phyloP scores from a whole-genome alignment of 1,139 yeast genomes.

The Saccharomyces pastorianus region DNA sequence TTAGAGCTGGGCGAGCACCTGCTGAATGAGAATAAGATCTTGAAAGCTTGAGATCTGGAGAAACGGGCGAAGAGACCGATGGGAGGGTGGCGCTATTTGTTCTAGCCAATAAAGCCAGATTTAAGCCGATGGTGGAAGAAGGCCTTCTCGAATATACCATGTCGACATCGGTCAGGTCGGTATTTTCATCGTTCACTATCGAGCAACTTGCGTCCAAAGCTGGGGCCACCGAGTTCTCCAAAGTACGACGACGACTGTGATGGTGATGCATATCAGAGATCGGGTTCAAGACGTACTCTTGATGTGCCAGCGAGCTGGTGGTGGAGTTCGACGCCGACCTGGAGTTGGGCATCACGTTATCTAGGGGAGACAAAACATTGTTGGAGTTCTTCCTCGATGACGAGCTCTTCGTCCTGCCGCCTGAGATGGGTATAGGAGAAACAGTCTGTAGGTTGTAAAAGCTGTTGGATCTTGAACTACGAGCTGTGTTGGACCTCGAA shows the following conservation, averaged over 20 bases:
- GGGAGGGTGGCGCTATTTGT: slow-evolving; percentile 22
- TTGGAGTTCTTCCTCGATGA: background rate
- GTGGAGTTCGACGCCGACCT: background rate
- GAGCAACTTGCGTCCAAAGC: slow-evolving; percentile 74
- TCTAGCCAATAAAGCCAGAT: slow-evolving; percentile 48
- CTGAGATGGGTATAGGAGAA: background rate
- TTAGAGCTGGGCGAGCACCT: background rate
- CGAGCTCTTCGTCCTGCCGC: background rate
- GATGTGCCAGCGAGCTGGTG: slow-evolving; percentile 7
- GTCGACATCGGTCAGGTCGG: slow-evolving; percentile 61
- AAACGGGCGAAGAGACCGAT: slow-evolving; percentile 5
- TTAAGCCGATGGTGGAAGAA: slow-evolving; percentile 45
- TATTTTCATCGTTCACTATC: slow-evolving; percentile 46
- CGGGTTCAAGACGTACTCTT: slow-evolving; percentile 6
- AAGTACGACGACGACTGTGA: slow-evolving; percentile 41
- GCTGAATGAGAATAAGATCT: slow-evolving; percentile 9
- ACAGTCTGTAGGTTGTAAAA: background rate
- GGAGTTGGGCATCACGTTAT: background rate
- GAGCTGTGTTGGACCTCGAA: background rate
- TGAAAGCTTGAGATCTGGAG: slow-evolving; percentile 7
- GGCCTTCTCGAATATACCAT: slow-evolving; percentile 61
- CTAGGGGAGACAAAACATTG: background rate
- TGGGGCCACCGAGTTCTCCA: slow-evolving; percentile 72
- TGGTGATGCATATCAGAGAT: slow-evolving; percentile 10
- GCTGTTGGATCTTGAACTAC: background rate